Evolutionary conservation across 257 asterid species (phyloP), one percentile per base, ranked within the genome.

Genomic region (Eustoma russellianum): DNA sequence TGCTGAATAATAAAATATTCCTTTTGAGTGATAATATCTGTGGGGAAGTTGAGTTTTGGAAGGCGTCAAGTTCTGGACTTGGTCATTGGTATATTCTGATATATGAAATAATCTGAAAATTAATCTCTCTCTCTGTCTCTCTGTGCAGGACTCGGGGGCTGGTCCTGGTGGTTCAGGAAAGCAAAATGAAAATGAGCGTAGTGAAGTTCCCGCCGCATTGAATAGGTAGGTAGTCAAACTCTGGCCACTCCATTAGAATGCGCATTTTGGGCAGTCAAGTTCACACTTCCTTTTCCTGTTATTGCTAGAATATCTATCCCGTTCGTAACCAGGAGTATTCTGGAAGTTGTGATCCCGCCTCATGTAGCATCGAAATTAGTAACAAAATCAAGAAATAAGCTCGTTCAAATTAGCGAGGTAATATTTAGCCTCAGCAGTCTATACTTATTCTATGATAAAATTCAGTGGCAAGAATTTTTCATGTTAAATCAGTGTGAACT

Each of bases 261-360:
- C 18, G 38, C n/a, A 63, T 16, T 14, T 18, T 16, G 41, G 53
- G 17, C 48, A 13, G 55, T 24, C 30, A 41, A 17, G 16, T 16
- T 52, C 17, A 53, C 48, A 28, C 13, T 24, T 46, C 38, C 51
- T 5, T 48, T 50, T 43, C n/a, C 16, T 66, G 18, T 24, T 52
- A 35, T 52, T 62, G 50, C 48, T 75, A 86, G 96, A 74, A 68
- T 71, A 45, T 62, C 88, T 45, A 81, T 82, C 47, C 86, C 95
- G 35, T 76, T 91, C 28, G 95, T 91, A 63, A 87, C 96, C 34
- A 79, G 91, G 73, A 91, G 94, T 64, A 87, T 66, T 28, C 78
- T 91, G 28, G 98, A 91, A 69, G 89, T 91, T 59, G 94, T 84
- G 41, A 77, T 91, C 58, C 95, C 98, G 13, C 88, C 83, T 38